Base-by-base conservation (phyloP, 176 grass and related monocot species). In the Hsuehochloa calcarea region DNA sequence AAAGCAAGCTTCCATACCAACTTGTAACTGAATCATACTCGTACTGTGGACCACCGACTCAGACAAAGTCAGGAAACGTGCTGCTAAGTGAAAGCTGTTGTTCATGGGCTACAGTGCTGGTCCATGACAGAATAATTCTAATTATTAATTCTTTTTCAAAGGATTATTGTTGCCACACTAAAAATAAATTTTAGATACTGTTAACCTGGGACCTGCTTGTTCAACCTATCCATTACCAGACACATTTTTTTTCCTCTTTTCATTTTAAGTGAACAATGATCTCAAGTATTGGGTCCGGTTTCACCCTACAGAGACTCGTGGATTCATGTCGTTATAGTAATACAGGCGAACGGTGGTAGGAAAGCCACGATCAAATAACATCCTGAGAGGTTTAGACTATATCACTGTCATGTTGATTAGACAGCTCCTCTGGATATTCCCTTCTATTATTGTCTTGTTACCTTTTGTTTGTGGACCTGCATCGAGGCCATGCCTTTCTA, bases 381-480 rank as follows among this genome's bases (percentile, higher is more conserved):
- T 83, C 22, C 55, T 41, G 64, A 63, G 52, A 51, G 26, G 46
- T 85, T 84, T 56, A 68, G 65, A 44, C 77, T 84, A 51, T 82
- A 61, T 49, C 68, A 61, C 49, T 5, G 45, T 84, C 69, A 55
- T 70, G 75, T 82, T 94, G 86, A 90, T 73, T 85, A 71, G 87
- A 90, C 56, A 10, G 66, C 47, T 75, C 52, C 44, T 88, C 25
- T 43, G 25, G 26, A 89, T 88, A 84, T 89, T 66, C 86, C 76
- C 45, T 80, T 94, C 49, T 79, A 94, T 91, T 79, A 85, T 89
- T 87, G 73, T 87, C 55, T 84, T 81, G 78, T 89, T 75, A 80
- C 46, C 68, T 91, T 92, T 67, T 77, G 56, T 86, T 87, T 74
- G 87, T 82, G 80, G 84, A 52, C 58, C 72, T 84, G 51, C 80